phyloP scores from a whole-genome alignment of 1,284 basidiomycete genomes.

The Ustilago bromivora region DNA sequence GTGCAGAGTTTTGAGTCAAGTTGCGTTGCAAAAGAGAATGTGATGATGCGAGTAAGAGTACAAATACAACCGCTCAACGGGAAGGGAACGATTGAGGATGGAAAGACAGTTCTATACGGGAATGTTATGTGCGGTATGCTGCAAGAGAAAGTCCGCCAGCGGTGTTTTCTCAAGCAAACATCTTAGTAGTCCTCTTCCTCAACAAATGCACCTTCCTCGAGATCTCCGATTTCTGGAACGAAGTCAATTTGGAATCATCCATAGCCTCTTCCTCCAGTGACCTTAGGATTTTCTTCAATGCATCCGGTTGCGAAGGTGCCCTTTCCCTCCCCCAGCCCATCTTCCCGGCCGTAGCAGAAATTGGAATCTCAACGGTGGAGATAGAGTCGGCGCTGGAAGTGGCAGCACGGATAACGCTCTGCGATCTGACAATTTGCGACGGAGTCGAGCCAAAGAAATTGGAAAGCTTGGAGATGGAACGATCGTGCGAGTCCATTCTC shows the following conservation, averaged over 20 bases:
- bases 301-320: slow-evolving; percentile 17
- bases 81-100: neutral
- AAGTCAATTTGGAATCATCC: slow-evolving; percentile 34
- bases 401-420: slow-evolving; percentile 19
- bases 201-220: slow-evolving; percentile 32
- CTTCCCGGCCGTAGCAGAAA: neutral
- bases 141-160: slow-evolving; percentile 1
- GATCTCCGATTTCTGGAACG: slow-evolving; percentile 42
- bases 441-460: slow-evolving; percentile 50
- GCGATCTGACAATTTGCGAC: slow-evolving; percentile 32
- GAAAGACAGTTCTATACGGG: neutral
- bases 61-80: neutral
- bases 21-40: slow-evolving; percentile 3
- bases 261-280: slow-evolving; percentile 41
- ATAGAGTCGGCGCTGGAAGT: slow-evolving; percentile 11
- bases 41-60: neutral
- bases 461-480: slow-evolving; percentile 43
- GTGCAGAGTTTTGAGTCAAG: neutral
- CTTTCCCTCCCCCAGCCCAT: neutral
- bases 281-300: slow-evolving; percentile 30
- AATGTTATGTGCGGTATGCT: neutral
- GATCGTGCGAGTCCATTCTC: slow-evolving; percentile 19
- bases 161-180: slow-evolving; percentile 25
- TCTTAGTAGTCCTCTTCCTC: slow-evolving; percentile 34
- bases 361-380: neutral